These are phyloP conservation scores for Truncatella angustata DNA, from an alignment of 2,329 filamentous ascomycete species.

Conservation along the genomic window DNA sequence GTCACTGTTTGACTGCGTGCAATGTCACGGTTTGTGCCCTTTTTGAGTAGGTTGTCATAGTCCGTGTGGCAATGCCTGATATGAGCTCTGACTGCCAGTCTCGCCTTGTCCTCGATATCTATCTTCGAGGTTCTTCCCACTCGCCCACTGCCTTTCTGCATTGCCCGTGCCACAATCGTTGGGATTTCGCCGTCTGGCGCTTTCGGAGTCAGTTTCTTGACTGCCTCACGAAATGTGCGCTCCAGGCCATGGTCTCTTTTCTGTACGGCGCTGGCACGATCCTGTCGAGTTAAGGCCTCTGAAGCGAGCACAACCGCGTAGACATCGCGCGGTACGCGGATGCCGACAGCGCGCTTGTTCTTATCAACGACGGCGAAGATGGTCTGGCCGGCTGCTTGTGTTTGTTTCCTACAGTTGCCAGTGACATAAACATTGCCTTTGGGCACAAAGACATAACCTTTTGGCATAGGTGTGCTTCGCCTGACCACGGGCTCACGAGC, in stretches of 20 bases:
- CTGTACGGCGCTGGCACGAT: slow-evolving; percentile 30
- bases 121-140: slow-evolving; percentile 44
- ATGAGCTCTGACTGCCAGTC: slow-evolving; percentile 47
- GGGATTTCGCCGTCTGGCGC: slow-evolving; percentile 35
- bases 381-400: slow-evolving; percentile 27
- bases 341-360: slow-evolving; percentile 27
- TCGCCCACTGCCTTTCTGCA: slow-evolving; percentile 43
- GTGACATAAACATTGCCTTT: slow-evolving; percentile 43
- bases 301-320: slow-evolving; percentile 23
- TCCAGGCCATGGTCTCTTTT: slow-evolving; percentile 33
- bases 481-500: slow-evolving; percentile 25
- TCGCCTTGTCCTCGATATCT: slow-evolving; percentile 35
- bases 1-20: slow-evolving; percentile 5
- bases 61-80: slow-evolving; percentile 45
- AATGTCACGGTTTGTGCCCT: background rate
- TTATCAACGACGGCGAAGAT: slow-evolving; percentile 35
- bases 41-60: slow-evolving; percentile 40
- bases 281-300: slow-evolving; percentile 22
- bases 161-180: slow-evolving; percentile 37
- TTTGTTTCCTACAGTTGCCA: slow-evolving; percentile 35
- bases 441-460: slow-evolving; percentile 38
- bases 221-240: slow-evolving; percentile 29
- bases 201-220: slow-evolving; percentile 37
- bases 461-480: slow-evolving; percentile 30
- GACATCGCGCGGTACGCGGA: slow-evolving; percentile 37